Evolutionary conservation across 306 rosid genomes (phyloP).

Genomic region (Prinsepia uniflora): DNA sequence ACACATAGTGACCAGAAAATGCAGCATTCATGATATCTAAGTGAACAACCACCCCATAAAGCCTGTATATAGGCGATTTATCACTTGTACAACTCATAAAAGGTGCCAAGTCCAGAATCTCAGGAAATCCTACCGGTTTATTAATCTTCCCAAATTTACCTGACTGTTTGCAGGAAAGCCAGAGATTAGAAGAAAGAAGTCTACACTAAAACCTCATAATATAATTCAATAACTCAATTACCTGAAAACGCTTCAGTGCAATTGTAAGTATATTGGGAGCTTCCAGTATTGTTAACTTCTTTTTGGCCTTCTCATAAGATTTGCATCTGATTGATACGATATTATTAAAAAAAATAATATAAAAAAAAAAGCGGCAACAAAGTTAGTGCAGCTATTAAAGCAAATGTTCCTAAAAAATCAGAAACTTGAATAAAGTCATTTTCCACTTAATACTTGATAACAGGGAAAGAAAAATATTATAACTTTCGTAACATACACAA

Average conservation of each 20-base stretch:
- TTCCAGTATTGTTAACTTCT: slow-evolving; percentile 81
- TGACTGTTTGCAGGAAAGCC: slow-evolving; percentile 42
- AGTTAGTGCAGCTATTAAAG: not conserved
- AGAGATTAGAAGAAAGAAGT: slow-evolving; percentile 2
- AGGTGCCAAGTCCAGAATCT: slow-evolving; percentile 81
- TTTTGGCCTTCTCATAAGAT: slow-evolving; percentile 93
- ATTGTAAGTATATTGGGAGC: slow-evolving; percentile 95
- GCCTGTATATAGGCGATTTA: slow-evolving; percentile 73
- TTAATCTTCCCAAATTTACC: slow-evolving; percentile 97
- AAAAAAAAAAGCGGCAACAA: not conserved
- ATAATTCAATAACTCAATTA: slow-evolving; percentile 30
- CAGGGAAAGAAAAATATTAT: too few relatives aligned
- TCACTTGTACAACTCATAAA: slow-evolving; percentile 90
- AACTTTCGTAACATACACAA: too few relatives aligned
- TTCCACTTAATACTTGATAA: too few relatives aligned
- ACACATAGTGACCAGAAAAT: slow-evolving; percentile 94
- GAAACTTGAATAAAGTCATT: not conserved
- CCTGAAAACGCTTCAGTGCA: slow-evolving; percentile 97
- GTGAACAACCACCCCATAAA: slow-evolving; percentile 91
- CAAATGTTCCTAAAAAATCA: not conserved
- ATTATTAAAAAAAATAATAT: not conserved
- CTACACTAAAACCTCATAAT: slow-evolving; percentile 3
- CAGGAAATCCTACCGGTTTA: slow-evolving; percentile 80
- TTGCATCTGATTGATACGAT: slow-evolving; percentile 64
- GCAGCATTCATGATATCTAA: slow-evolving; percentile 89